Percentiles rank a stretch among this genome's conserved stretches.
Evolutionary conservation across 139 green algal genomes (phyloP).

Genomic region (Asterochloris erici): DNA sequence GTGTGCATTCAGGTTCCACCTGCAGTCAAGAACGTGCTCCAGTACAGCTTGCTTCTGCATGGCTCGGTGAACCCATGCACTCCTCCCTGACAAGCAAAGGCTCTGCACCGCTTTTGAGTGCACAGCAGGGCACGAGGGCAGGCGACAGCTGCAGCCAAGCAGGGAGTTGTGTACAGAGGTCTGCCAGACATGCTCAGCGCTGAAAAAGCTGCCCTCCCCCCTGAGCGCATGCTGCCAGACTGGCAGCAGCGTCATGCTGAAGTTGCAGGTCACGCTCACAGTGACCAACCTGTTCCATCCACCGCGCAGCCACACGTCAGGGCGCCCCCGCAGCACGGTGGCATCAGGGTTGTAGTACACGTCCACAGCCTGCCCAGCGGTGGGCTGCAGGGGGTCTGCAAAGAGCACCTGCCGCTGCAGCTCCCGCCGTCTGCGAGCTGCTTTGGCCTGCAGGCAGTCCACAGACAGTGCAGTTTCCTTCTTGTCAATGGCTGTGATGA

Average conservation of each 20-base stretch:
- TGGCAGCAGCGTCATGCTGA: no score
- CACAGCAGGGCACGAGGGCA: neutral
- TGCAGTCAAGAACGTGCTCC: neutral
- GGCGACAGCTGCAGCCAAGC: no score
- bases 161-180: no score
- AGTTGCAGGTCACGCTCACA: no score
- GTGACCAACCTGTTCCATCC: constrained; percentile 72
- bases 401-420: constrained; percentile 77
- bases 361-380: constrained; percentile 60
- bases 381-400: constrained; percentile 59
- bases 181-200: no score
- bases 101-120: neutral
- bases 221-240: no score
- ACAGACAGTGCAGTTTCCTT: no score
- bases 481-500: no score
- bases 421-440: constrained; percentile 52
- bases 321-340: constrained; percentile 74
- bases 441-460: constrained; percentile 30
- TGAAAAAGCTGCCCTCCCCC: no score
- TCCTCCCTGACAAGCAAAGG: neutral
- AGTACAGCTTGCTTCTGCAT: neutral
- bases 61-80: neutral
- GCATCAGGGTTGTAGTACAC: constrained; percentile 94
- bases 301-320: constrained; percentile 75
- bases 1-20: neutral